Evolutionary conservation across 176 grass and related monocot species (phyloP).

Genomic region (Oryza glaberrima): DNA sequence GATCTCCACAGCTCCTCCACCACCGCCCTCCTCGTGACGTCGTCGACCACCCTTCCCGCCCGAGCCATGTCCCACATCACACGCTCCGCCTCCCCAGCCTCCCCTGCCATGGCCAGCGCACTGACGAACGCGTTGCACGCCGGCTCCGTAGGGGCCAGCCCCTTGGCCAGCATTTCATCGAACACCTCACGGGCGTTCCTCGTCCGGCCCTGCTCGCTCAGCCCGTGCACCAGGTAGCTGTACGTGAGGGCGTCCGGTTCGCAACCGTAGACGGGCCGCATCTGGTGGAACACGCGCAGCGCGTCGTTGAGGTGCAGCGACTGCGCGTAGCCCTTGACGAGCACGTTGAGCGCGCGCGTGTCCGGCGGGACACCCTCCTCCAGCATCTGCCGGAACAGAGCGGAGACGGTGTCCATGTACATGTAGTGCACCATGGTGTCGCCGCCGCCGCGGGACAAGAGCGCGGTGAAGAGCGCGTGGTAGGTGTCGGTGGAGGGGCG

Average conservation of each 20-base stretch:
- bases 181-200: conserved; percentile 67
- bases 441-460: conserved; percentile 59
- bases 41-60: conserved; percentile 54
- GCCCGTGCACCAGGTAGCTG: conserved; percentile 75
- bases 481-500: conserved; percentile 67
- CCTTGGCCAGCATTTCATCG: conserved; percentile 53
- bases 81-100: conserved; percentile 41
- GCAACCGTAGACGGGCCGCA: conserved; percentile 61
- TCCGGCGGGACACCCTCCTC: conserved; percentile 70
- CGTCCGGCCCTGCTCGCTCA: conserved; percentile 75
- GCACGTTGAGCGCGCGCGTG: conserved; percentile 66
- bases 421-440: conserved; percentile 76
- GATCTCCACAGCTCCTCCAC: conserved; percentile 52
- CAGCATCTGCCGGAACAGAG: conserved; percentile 88
- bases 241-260: conserved; percentile 72
- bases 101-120: conserved; percentile 62
- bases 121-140: conserved; percentile 64
- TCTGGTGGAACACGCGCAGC: conserved; percentile 83
- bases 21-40: conserved; percentile 56
- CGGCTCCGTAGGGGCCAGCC: conserved; percentile 39
- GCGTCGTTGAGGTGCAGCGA: conserved; percentile 86
- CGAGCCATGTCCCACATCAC: conserved; percentile 66
- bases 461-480: conserved; percentile 78
- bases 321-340: conserved; percentile 73
- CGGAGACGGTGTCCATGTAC: conserved; percentile 78